Evolutionary conservation across 78 protist genomes (phyloP), one percentile per base, ranked within the genome.

Genomic region (Chrysochromulina parva): DNA sequence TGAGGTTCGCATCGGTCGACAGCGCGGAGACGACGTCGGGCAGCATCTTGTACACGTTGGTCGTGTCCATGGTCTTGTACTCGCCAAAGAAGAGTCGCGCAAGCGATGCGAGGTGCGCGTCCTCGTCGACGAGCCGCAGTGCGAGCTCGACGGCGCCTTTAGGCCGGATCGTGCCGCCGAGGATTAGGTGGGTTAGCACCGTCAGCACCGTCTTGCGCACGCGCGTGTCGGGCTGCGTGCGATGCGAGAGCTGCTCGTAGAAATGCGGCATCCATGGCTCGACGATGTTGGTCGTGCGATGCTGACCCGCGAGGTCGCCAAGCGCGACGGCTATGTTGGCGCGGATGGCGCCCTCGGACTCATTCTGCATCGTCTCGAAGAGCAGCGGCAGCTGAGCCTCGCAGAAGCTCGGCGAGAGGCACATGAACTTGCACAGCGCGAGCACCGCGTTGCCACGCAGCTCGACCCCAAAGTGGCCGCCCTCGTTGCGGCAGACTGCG

Each of bases 171-270:
- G 97, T 98, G 90, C 95, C 99, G 93, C 97, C 96, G 53, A 98
- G 93, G 86, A 97, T 94, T 59, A 98, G 94, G 92, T 98, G 99
- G 28, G 98, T 92, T 20, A 97, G 91, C 19, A 98, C 98, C 95
- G 96, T 91, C 28, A 98, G 90, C 38, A 98, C 60, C 88, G 94
- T 95, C 74, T 93, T 92, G 60, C 99, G 95, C 91, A 96, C 97
- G 3, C n/a, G 50, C 82, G 11, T 28, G 89, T 96, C 93, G 9
- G 7, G 1, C 89, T 98, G 98, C 58, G 88, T 73, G 38, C 38
- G 38, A 38, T 38, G 38, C 38, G 38, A 38, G 73, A 98, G 93
- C 55, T 93, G 88, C 10, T 20, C 59, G 96, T 73, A 96, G 62
- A 88, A 10, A 60, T 86, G 92, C 10, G 54, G 47, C 47, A 96